phyloP scores from a whole-genome alignment of 2,329 filamentous ascomycete genomes.

The Fusarium solani-melongenae region DNA sequence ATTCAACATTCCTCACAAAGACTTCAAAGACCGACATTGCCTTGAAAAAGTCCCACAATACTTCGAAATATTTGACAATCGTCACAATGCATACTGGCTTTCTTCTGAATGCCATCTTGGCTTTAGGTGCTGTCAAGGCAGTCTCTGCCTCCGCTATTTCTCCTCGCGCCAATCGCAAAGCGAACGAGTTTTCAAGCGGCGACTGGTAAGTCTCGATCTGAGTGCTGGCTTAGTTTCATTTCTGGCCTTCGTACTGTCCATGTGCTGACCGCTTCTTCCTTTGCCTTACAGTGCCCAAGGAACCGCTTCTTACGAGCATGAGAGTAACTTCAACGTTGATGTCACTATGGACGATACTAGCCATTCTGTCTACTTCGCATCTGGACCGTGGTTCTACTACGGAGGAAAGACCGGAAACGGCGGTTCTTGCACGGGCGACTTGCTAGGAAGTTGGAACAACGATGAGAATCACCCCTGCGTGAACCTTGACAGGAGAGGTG shows the following conservation, averaged over 20 bases:
- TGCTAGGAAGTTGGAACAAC: conserved; percentile 10
- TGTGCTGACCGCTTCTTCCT: not conserved
- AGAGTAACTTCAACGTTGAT: conserved; percentile 5
- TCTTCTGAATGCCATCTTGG: not conserved
- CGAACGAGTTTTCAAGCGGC: conserved; percentile 2
- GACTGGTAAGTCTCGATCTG: not conserved
- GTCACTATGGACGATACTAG: conserved; percentile 21
- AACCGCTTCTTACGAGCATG: conserved; percentile 7
- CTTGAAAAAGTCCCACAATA: not conserved
- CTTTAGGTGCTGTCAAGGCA: not conserved
- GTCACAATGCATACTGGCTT: conserved; percentile 1
- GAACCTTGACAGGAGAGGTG: conserved; percentile 1
- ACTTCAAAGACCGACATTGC: not conserved
- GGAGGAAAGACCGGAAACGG: conserved; percentile 2
- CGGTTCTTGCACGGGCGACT: not conserved
- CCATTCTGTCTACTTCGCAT: conserved; percentile 12
- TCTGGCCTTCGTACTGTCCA: not conserved
- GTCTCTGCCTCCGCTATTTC: not conserved
- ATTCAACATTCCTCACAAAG: not conserved
- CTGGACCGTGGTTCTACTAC: conserved; percentile 12
- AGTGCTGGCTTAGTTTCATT: not conserved
- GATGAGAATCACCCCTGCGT: conserved; percentile 6
- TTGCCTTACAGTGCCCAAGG: not conserved
- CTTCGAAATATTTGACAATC: not conserved
- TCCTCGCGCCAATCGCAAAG: conserved; percentile 6